Base-by-base conservation (phyloP, 148 eudicot genomes). In the Camellia granthamiana region DNA sequence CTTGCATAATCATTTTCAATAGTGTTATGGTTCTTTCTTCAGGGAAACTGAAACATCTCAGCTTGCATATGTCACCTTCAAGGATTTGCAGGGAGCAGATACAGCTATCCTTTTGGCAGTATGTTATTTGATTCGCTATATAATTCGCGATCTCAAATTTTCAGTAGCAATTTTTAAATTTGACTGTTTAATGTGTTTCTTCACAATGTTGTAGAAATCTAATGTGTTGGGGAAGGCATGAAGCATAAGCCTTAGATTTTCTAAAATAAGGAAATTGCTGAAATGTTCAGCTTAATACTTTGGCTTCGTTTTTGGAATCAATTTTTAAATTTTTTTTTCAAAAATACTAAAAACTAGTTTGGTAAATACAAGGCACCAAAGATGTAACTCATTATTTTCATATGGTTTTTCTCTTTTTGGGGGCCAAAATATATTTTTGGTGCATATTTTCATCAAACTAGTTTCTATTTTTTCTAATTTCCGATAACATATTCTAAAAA, bases 31-130 rank as follows among this genome's bases (percentile, higher is more conserved):
- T 18, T 16, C 7, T 0, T 68, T 82, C 6, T 72, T 75, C 74
- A 90, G 93, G 75, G 91, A 85, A 68, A 87, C 67, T 54, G 91
- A 88, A 63, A 55, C 62, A 7, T 80, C 86, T 60, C 86, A 80
- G 66, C 49, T 80, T 51, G 91, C 90, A 19, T 90, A 85, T 47
- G 80, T 90, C 68, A 90, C 88, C 75, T 90, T 88, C 84, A 86
- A 78, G 69, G 88, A 88, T 6, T 69, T 85, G 2, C 91, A 85
- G 83, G 91, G 91, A 78, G 92, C 91, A 44, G 89, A 90, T 67
- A 84, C 91, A 42, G 87, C 93, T 66, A 55, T 84, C 19, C 87
- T 87, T 81, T 64, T 88, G 76, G 72, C 93, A 9, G 93, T 88
- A 84, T 41, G 87, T 60, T 38, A 6, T 2, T 43, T 3, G 62